Evolutionary conservation across 139 green algal genomes (phyloP).

Genomic region (Tetradesmus lagerheimii): DNA sequence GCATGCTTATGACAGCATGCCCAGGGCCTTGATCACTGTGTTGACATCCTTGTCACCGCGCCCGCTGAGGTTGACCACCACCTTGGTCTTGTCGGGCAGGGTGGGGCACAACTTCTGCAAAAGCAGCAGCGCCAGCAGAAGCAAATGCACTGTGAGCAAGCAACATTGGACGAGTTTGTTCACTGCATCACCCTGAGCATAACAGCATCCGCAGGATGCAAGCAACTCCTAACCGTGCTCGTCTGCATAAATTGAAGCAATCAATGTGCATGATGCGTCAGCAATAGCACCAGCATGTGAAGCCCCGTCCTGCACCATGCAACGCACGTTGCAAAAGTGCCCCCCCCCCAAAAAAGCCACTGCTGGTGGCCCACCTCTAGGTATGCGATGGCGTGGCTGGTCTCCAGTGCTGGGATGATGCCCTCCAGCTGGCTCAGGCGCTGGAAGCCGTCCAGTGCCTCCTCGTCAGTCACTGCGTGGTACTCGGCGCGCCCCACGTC

Average conservation of each 20-base stretch:
- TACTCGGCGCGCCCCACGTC: slow-evolving; percentile 96
- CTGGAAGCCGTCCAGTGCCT: slow-evolving; percentile 86
- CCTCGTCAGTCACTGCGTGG: slow-evolving; percentile 91
- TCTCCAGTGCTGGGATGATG: slow-evolving; percentile 99
- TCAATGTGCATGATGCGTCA: too few species aligned
- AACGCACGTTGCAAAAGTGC: too few species aligned
- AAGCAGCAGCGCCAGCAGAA: slow-evolving; percentile 30
- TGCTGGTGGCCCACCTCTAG: slow-evolving; percentile 61
- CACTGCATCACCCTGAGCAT: too few species aligned
- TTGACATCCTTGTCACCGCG: slow-evolving; percentile 99
- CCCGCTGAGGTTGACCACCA: slow-evolving; percentile 95
- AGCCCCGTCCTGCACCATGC: too few species aligned
- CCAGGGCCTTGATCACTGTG: slow-evolving; percentile 82
- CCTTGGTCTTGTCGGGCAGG: slow-evolving; percentile 78
- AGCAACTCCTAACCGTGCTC: not conserved
- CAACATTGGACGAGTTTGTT: not conserved
- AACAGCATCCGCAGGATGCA: too few species aligned
- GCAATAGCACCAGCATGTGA: too few species aligned
- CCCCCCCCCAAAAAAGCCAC: too few species aligned
- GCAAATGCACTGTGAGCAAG: not conserved
- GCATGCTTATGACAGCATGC: slow-evolving; percentile 44
- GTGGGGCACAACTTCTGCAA: slow-evolving; percentile 82
- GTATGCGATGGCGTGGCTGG: slow-evolving; percentile 95
- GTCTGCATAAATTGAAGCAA: not conserved
- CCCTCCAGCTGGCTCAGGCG: slow-evolving; percentile 88